Percentiles rank a stretch among this genome's conserved stretches.
Evolutionary conservation across 331 rosid species (phyloP).

Genomic region (Malus hybrid): DNA sequence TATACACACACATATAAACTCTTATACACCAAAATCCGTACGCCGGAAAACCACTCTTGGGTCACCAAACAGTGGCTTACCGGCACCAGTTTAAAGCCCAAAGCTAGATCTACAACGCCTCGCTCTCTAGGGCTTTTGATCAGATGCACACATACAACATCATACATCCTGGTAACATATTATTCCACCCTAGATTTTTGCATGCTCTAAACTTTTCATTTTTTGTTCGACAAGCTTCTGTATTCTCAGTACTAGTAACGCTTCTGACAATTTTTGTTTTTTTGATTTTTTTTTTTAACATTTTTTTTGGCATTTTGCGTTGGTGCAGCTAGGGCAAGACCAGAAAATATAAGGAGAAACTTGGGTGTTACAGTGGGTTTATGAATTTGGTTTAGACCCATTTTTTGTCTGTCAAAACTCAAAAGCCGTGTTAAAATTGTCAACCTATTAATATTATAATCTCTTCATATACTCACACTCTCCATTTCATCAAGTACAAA

Average conservation of each 20-base stretch:
- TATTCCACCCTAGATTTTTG: neutral
- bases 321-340: slow-evolving; percentile 18
- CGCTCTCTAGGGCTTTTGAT: slow-evolving; percentile 1
- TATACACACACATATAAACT: neutral
- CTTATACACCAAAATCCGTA: neutral
- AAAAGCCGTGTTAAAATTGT: slow-evolving; percentile 19
- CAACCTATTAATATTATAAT: slow-evolving; percentile 7
- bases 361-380: slow-evolving; percentile 5
- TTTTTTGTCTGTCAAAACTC: slow-evolving; percentile 1
- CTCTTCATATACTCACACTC: neutral
- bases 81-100: neutral
- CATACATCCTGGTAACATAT: neutral
- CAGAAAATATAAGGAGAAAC: slow-evolving; percentile 3
- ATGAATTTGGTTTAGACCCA: slow-evolving; percentile 11
- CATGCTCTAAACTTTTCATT: neutral
- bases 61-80: slow-evolving; percentile 1
- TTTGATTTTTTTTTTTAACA: neutral
- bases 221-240: neutral
- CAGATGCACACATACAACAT: neutral
- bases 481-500: slow-evolving; percentile 6
- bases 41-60: slow-evolving; percentile 10
- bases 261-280: neutral
- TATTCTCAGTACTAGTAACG: neutral
- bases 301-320: neutral
- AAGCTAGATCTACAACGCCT: slow-evolving; percentile 32